Conservation (phyloP, 2,329 filamentous ascomycete species). For the Fusarium nelsonii region DNA sequence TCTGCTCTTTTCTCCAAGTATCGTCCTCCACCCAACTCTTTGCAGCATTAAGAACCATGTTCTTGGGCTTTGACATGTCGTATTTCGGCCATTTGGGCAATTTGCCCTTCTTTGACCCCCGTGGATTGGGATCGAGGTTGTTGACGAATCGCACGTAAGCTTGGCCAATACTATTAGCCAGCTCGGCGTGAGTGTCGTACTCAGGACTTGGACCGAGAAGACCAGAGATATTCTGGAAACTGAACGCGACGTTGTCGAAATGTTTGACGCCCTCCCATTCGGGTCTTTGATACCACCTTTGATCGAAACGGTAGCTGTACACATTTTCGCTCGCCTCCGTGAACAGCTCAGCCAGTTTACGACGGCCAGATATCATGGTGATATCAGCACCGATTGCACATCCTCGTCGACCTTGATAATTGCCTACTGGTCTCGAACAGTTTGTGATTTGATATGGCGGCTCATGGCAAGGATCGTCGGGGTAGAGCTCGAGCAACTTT, state of each 20-base stretch:
- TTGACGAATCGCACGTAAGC: conserved; percentile 61
- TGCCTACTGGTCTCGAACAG: conserved; percentile 33
- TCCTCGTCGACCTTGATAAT: conserved; percentile 59
- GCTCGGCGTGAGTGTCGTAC: conserved; percentile 53
- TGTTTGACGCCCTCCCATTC: conserved; percentile 59
- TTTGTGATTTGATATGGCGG: conserved; percentile 53
- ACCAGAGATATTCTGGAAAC: conserved; percentile 64
- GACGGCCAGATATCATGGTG: conserved; percentile 61
- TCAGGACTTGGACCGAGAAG: conserved; percentile 59
- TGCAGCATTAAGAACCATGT: conserved; percentile 61
- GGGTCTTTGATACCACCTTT: conserved; percentile 57
- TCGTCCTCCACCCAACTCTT: conserved; percentile 60
- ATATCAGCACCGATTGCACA: conserved; percentile 61
- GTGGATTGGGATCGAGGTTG: conserved; percentile 57
- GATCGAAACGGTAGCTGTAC: conserved; percentile 65
- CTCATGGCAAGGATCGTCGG: conserved; percentile 61
- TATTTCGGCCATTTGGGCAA: conserved; percentile 60
- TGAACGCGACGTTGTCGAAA: conserved; percentile 64
- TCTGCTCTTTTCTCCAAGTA: conserved; percentile 61
- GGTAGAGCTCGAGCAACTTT: conserved; percentile 61
- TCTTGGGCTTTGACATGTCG: conserved; percentile 53
- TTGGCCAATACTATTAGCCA: conserved; percentile 55
- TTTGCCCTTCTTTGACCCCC: conserved; percentile 25
- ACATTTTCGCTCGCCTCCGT: conserved; percentile 52
- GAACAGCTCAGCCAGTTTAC: conserved; percentile 60